Evolutionary conservation across 768 basidiomycete genomes (phyloP).

Genomic region (Mrakia blollopis): DNA sequence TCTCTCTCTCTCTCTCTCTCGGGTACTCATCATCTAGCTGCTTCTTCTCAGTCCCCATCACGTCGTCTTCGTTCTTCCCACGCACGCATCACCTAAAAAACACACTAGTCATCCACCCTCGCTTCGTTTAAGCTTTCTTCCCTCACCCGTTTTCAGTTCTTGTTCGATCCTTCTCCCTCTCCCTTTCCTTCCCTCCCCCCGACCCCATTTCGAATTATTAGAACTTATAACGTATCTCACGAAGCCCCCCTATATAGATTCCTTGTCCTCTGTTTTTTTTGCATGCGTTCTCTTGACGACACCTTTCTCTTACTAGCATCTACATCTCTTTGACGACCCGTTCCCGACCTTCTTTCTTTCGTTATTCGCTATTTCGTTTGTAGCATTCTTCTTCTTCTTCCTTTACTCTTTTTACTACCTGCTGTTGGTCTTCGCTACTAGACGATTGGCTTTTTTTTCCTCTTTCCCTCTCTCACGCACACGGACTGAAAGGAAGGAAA

Average conservation of each 20-base stretch:
- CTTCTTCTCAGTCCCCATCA: not conserved
- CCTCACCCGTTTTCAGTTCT: not conserved
- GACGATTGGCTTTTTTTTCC: not conserved
- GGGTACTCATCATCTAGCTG: not conserved
- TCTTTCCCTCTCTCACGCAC: not conserved
- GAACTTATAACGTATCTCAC: not conserved
- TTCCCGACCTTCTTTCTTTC: not conserved
- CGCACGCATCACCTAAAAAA: slow-evolving; percentile 5
- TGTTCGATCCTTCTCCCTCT: not conserved
- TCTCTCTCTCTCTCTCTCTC: slow-evolving; percentile 15
- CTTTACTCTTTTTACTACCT: too few relatives aligned
- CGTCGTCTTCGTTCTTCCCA: not conserved
- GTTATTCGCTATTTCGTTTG: not conserved
- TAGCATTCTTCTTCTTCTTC: too few relatives aligned
- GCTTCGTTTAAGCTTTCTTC: slow-evolving; percentile 1
- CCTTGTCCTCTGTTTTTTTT: not conserved
- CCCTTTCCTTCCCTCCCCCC: not conserved
- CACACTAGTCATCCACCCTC: too few relatives aligned
- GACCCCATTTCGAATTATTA: not conserved
- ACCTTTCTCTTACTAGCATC: not conserved
- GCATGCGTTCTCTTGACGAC: slow-evolving; percentile 16
- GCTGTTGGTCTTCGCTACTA: slow-evolving; percentile 1
- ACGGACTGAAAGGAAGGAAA: too few relatives aligned
- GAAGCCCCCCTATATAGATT: slow-evolving; percentile 1
- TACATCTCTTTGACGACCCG: slow-evolving; percentile 2